phyloP scores from a whole-genome alignment of 1,284 basidiomycete genomes.

The Hemileia vastatrix region DNA sequence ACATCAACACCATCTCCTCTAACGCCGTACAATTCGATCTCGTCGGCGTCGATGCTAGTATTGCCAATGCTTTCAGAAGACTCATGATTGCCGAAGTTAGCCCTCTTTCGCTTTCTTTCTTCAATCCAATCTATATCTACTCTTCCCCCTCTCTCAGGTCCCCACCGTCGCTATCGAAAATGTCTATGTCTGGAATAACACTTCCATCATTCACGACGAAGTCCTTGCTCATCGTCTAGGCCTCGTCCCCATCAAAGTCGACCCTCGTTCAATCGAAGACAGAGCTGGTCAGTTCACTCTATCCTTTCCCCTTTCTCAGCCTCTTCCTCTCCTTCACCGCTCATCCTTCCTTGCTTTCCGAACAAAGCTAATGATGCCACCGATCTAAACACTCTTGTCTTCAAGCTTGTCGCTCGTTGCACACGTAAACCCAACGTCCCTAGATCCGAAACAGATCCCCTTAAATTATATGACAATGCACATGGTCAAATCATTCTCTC shows the following conservation, averaged over 20 bases:
- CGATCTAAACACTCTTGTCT: slow-evolving; percentile 87
- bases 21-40: slow-evolving; percentile 86
- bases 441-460: slow-evolving; percentile 56
- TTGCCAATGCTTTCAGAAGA: slow-evolving; percentile 87
- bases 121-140: background rate
- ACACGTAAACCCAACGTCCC: slow-evolving; percentile 51
- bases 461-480: slow-evolving; percentile 59
- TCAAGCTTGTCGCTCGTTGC: slow-evolving; percentile 66
- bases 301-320: background rate
- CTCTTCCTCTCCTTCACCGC: background rate
- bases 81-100: slow-evolving; percentile 86
- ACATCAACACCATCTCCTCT: slow-evolving; percentile 66
- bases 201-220: slow-evolving; percentile 87
- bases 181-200: slow-evolving; percentile 93
- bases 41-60: slow-evolving; percentile 87
- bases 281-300: slow-evolving; percentile 39
- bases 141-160: slow-evolving; percentile 51
- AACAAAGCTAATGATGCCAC: slow-evolving; percentile 55
- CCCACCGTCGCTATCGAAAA: slow-evolving; percentile 87
- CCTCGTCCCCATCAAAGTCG: slow-evolving; percentile 75
- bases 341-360: background rate
- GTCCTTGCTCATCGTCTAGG: slow-evolving; percentile 83
- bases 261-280: slow-evolving; percentile 56
- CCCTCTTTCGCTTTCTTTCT: slow-evolving; percentile 8
- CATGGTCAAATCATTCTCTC: slow-evolving; percentile 45